Percentiles rank a stretch among this genome's conserved stretches.
Conservation (phyloP, 169 alveolate genomes). For the Hammondia hammondi region DNA sequence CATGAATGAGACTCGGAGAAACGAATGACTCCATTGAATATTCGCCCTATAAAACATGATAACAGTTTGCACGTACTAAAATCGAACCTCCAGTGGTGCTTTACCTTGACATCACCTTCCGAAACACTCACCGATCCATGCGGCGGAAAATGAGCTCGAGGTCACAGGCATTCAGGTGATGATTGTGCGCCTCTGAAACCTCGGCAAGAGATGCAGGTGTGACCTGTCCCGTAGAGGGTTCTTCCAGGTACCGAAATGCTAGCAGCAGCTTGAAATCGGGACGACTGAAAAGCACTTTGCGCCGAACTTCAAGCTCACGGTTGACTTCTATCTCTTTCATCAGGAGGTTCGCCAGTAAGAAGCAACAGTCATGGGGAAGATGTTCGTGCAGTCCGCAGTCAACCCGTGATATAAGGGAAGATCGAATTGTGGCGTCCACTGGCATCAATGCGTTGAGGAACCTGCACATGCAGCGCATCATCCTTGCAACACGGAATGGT, state of each 20-base stretch:
- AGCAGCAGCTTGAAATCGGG: slow-evolving; percentile 82
- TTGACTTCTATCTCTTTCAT: slow-evolving; percentile 66
- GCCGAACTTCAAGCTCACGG: slow-evolving; percentile 77
- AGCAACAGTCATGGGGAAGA: slow-evolving; percentile 34
- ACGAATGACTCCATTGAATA: background rate
- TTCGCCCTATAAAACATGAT: background rate
- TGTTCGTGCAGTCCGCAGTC: slow-evolving; percentile 39
- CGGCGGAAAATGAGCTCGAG: slow-evolving; percentile 65
- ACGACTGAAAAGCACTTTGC: slow-evolving; percentile 72
- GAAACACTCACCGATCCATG: slow-evolving; percentile 53
- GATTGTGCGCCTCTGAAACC: slow-evolving; percentile 68
- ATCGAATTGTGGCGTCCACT: slow-evolving; percentile 41
- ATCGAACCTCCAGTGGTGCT: background rate
- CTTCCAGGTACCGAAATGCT: slow-evolving; percentile 82
- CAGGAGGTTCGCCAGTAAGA: slow-evolving; percentile 63
- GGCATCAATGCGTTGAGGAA: slow-evolving; percentile 62
- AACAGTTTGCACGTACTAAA: background rate
- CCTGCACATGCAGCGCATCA: slow-evolving; percentile 1
- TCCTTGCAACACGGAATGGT: background rate
- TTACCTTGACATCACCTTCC: too few species aligned
- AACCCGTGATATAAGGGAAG: slow-evolving; percentile 47
- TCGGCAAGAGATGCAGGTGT: slow-evolving; percentile 70
- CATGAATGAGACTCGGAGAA: too few species aligned
- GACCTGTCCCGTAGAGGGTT: slow-evolving; percentile 69
- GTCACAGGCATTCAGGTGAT: slow-evolving; percentile 46